Base-by-base conservation (phyloP, 2,329 filamentous ascomycete genomes). In the Alternaria longipes region DNA sequence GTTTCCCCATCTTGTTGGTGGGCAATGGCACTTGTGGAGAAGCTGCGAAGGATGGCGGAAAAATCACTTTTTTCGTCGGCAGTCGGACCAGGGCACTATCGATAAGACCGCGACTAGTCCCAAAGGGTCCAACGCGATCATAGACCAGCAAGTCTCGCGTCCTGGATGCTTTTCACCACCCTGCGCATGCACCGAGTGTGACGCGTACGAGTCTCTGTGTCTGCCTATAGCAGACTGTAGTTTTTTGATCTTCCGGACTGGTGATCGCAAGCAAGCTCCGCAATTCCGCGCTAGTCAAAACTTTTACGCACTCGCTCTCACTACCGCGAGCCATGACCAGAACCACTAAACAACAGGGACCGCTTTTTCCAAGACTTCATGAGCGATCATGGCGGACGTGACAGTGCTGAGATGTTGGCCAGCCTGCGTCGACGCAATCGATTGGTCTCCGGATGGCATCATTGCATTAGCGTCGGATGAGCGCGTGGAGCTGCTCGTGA, bases 371-470 rank as follows among this genome's bases (percentile, higher is more conserved):
- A 18, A 57, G 41, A 41, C 36, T 56, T 44, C 22, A 42, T 36
- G 44, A 52, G 47, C 42, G 26, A 14, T 54, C 46, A 79, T 79
- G 77, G 67, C 76, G 30, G 74, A 78, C 45, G 71, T 73, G 42
- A 77, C 74, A 32, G 72, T 74, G 56, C 62, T 79, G 20, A 68
- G 66, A 24, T 79, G 83, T 56, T 86, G 82, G 77, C 85, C 86
- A 3, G 83, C 83, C 3, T 83, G 82, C 60, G 74, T 80, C 26
- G 78, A 85, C 66, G 85, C 84, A 50, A 73, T 89, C n/a, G 79
- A 82, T 53, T 89, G 87, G 86, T 89, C 86, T 7, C 74, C 80
- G 40, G 86, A 89, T 66, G 84, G 85, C 46, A 83, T 85, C 50
- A 80, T 89, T 45, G 87, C 86, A 7, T 74, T 89, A 47, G 85